Evolutionary conservation across 2,329 filamentous ascomycete genomes (phyloP).

Genomic region (Alternaria arborescens): DNA sequence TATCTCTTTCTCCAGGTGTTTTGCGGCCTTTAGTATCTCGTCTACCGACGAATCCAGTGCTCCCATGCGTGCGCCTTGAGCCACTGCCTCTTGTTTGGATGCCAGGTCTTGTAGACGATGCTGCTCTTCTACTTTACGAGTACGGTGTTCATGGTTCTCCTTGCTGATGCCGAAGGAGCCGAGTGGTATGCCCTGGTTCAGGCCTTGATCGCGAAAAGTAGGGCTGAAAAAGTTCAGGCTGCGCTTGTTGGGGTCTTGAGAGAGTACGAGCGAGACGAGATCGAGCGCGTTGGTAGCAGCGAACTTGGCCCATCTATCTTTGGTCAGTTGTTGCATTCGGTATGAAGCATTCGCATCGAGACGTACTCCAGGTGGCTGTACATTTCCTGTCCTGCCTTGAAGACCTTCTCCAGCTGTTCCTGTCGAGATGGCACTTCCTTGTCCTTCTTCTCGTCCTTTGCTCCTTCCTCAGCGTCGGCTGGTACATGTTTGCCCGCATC

Average conservation of each 20-base stretch:
- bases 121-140: slow-evolving; percentile 29
- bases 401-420: slow-evolving; percentile 51
- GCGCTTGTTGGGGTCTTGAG: slow-evolving; percentile 39
- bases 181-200: slow-evolving; percentile 48
- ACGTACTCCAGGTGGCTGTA: slow-evolving; percentile 51
- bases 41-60: slow-evolving; percentile 78
- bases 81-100: slow-evolving; percentile 58
- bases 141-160: slow-evolving; percentile 30
- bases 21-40: slow-evolving; percentile 75
- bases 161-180: slow-evolving; percentile 42
- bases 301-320: slow-evolving; percentile 40
- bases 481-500: slow-evolving; percentile 52
- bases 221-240: slow-evolving; percentile 39
- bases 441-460: slow-evolving; percentile 52
- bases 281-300: slow-evolving; percentile 45
- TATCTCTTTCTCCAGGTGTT: slow-evolving; percentile 78
- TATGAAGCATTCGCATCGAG: slow-evolving; percentile 61
- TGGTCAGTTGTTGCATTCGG: slow-evolving; percentile 35
- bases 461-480: slow-evolving; percentile 54
- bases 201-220: slow-evolving; percentile 34
- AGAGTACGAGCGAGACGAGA: slow-evolving; percentile 43
- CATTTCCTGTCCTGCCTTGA: slow-evolving; percentile 54
- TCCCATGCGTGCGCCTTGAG: slow-evolving; percentile 78
- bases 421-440: slow-evolving; percentile 49
- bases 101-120: slow-evolving; percentile 44